Evolutionary conservation across 2,329 filamentous ascomycete genomes (phyloP), one percentile per base, ranked within the genome.

Genomic region (Pseudogymnoascus sp.): DNA sequence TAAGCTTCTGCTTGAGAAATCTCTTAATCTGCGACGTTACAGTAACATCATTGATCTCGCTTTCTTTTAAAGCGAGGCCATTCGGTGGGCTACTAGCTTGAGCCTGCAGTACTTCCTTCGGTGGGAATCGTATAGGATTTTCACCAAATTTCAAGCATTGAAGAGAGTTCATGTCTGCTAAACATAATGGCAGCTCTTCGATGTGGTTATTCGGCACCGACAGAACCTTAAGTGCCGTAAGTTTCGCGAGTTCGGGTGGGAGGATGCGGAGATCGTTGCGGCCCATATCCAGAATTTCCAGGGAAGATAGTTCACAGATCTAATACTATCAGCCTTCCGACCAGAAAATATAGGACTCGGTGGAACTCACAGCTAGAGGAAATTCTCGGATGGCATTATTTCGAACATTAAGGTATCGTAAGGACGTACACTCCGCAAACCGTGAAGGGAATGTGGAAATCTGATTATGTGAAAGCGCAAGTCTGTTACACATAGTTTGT

Each of bases 241-340:
- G 80, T 71, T 87, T 91, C 65, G 84, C 85, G 66, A 97, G 90
- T 62, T 93, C 89, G 57, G 87, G 84, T 0, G 93, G 92, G 1
- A 97, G 82, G 9, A 83, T 79, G 59, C 83, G 84, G 66, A 97
- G 86, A 74, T 89, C 91, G 74, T 97, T 97, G 70, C 90, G 86
- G 74, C 92, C 93, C 63, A 97, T 82, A 76, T 97, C 93, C 66
- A 97, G 83, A 65, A 97, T 96, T 76, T 97, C 93, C 63, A 97
- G 83, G 35, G 91, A 89, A 62, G 85, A 87, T 66, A 97, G 82
- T 74, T 92, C 87, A 74, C 93, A 93, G 64, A 97, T 84, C 92
- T 96, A 64, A 64, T 9, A 17, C 53, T 17, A 26, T 61, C 47
- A 63, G 19, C 21, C 40, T 59, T 42, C 47, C 19, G 19, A 42